These are phyloP conservation scores for Cucurbita argyrosperma DNA, from an alignment of 306 rosid species.

Conservation along the genomic window DNA sequence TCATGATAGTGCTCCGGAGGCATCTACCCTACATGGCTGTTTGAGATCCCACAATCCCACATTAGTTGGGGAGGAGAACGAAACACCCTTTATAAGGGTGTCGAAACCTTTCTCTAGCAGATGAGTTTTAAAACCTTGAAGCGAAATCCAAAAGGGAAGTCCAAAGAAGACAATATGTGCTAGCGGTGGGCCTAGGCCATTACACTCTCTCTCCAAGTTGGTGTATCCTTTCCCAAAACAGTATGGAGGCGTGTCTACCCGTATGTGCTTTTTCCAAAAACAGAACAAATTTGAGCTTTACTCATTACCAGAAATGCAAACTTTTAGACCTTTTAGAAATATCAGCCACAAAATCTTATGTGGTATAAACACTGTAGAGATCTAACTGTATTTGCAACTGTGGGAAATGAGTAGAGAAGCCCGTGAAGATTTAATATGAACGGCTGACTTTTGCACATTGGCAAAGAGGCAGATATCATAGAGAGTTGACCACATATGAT, in stretches of 20 bases:
- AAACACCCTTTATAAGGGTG: too few species aligned
- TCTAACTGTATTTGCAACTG: slow-evolving; percentile 1
- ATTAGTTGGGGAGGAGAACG: too few species aligned
- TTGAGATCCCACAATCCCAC: too few species aligned
- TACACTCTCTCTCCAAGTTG: neutral
- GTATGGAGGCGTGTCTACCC: neutral
- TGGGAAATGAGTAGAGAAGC: neutral
- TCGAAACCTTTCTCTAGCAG: too few species aligned
- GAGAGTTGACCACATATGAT: neutral
- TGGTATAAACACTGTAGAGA: neutral
- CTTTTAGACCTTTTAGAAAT: neutral
- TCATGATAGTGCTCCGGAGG: too few species aligned
- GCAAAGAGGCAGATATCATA: neutral
- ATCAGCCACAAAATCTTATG: neutral
- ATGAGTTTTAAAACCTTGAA: too few species aligned
- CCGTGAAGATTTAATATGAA: slow-evolving; percentile 12
- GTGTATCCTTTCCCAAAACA: neutral
- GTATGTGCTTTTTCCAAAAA: too few species aligned
- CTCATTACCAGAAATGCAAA: neutral
- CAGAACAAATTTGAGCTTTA: neutral
- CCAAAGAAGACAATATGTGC: too few species aligned
- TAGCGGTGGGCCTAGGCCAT: too few species aligned
- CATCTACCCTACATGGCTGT: too few species aligned
- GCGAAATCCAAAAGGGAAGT: too few species aligned
- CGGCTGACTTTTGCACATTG: neutral